Base-by-base conservation (phyloP, 257 asterid genomes). In the Solanum rostratum region DNA sequence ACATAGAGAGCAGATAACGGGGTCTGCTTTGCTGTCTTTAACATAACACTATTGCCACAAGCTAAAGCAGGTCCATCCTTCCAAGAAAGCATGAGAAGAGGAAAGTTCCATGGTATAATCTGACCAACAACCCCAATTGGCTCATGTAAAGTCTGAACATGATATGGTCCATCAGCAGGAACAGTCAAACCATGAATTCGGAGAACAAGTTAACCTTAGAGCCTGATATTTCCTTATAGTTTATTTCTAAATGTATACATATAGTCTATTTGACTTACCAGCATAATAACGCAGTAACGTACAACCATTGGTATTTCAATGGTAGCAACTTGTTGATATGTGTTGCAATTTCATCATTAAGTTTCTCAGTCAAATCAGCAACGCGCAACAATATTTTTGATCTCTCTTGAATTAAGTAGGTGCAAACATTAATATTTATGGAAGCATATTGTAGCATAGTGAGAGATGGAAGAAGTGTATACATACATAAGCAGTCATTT, bases 1-100 rank as follows among this genome's bases (percentile, higher is more conserved):
- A 95, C 98, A 76, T 93, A 92, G 33, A 97, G 88, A 4, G 99
- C 98, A 37, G 99, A 95, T 79, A 95, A 62, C 13, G 99, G 99
- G 37, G 99, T 97, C 90, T 95, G 98, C 89, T 97, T 98, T 57
- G 99, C 99, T 20, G 99, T 93, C 87, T 97, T 97, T 41, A 97
- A 90, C 88, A 97, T 95, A 66, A 95, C 22, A 9, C 94, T 91
- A 88, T 94, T 95, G 55, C 99, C 99, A 74, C 93, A 86, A 22
- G 99, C 99, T 84, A 97, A 86, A 14, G 98, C 99, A 6, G 99
- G 99, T 45, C 94, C 98, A 68, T 94, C 93, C 88, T 97, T 97
- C 99, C 98, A 95, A 57, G 65, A 29, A 57, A 57, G n/a, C 65
- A 57, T 57, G 29, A 57, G 65, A 57, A 57, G 65, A 10, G 65